Percentiles rank a stretch among this genome's conserved stretches.
Conservation (phyloP, 2,329 filamentous ascomycete species). For the Fusarium humuli region DNA sequence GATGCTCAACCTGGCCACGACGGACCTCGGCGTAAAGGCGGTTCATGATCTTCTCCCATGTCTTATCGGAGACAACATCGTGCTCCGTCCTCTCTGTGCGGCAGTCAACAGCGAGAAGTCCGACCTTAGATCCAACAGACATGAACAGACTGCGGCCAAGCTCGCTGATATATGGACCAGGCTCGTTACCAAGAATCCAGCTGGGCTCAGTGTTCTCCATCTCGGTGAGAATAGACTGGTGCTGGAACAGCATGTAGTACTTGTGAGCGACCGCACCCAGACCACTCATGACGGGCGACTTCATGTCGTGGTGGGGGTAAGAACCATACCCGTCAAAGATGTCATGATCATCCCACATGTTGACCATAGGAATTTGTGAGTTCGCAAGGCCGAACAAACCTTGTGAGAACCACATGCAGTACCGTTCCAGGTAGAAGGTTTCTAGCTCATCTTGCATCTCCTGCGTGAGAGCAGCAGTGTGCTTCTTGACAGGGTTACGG, state of each 20-base stretch:
- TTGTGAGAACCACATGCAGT: conserved; percentile 95
- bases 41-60: conserved; percentile 88
- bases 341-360: conserved; percentile 97
- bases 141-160: conserved; percentile 88
- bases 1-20: conserved; percentile 86
- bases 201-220: conserved; percentile 87
- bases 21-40: conserved; percentile 84
- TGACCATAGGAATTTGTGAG: conserved; percentile 97
- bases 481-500: conserved; percentile 83
- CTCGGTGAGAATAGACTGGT: conserved; percentile 87
- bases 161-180: conserved; percentile 92
- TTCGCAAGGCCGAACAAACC: conserved; percentile 93
- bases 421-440: conserved; percentile 86
- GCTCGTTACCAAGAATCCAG: conserved; percentile 83
- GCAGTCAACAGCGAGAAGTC: conserved; percentile 89
- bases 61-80: conserved; percentile 82
- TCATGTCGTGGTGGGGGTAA: conserved; percentile 93
- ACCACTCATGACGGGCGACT: conserved; percentile 87
- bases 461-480: conserved; percentile 78
- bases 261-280: conserved; percentile 94
- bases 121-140: conserved; percentile 80
- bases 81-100: conserved; percentile 89
- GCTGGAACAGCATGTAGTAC: conserved; percentile 98
- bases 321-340: conserved; percentile 93
- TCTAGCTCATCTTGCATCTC: conserved; percentile 93